phyloP scores from a whole-genome alignment of 2,329 filamentous ascomycete genomes.

The Penicillium nordicum region DNA sequence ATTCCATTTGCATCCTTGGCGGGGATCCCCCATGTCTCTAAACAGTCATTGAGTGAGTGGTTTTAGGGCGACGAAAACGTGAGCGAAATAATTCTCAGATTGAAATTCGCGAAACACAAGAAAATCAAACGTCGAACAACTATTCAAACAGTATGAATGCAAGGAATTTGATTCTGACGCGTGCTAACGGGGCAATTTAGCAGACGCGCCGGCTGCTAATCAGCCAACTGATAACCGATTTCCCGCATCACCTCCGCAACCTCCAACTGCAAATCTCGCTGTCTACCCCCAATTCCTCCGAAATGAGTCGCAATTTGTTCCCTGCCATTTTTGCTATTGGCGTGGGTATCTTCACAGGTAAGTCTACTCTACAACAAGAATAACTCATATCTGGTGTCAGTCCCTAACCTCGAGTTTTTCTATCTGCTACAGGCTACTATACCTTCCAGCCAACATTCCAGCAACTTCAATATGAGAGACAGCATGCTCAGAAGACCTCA shows the following conservation, averaged over 20 bases:
- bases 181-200: constrained; percentile 17
- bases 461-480: constrained; percentile 34
- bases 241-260: constrained; percentile 18
- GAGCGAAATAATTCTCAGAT: not conserved
- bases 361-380: not conserved
- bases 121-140: not conserved
- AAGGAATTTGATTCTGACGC: constrained; percentile 1
- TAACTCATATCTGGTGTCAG: not conserved
- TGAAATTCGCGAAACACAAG: not conserved
- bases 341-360: constrained; percentile 42
- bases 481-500: constrained; percentile 13
- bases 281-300: not conserved
- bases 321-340: constrained; percentile 38
- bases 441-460: constrained; percentile 43
- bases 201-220: constrained; percentile 25
- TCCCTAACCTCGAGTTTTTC: constrained; percentile 15
- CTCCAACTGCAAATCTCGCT: constrained; percentile 1
- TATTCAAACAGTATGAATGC: not conserved
- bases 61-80: not conserved
- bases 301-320: constrained; percentile 40
- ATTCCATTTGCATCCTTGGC: constrained; percentile 41
- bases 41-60: constrained; percentile 24
- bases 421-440: constrained; percentile 37
- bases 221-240: constrained; percentile 20
- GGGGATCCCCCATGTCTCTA: constrained; percentile 38